Evolutionary conservation across 2,329 filamentous ascomycete species (phyloP), one percentile per base, ranked within the genome.

Genomic region (Emydomyces testavorans): DNA sequence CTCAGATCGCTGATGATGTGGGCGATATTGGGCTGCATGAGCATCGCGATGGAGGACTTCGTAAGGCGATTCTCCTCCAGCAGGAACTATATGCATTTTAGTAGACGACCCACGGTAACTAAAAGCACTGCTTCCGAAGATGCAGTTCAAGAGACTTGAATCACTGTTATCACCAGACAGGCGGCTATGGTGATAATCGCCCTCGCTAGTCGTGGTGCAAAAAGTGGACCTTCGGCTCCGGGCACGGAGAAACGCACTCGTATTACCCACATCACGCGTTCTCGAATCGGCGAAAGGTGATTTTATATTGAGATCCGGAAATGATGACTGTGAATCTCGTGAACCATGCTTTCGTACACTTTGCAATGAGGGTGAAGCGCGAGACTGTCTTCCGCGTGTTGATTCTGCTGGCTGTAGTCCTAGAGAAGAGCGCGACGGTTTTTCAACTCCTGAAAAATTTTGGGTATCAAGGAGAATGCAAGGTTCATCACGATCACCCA

Each of bases 51-150:
- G 50, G 29, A 52, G 54, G 15, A 51, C 40, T 21, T 58, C 56
- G 57, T 4, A 56, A 45, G 56, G 56, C 4, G 59, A 50, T 21
- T 66, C 63, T 35, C 62, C 61, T 52, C 69, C 65, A 2, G 65
- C 61, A 18, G 69, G 68, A 52, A 78, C 68, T 46, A 78, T 73
- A 57, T 79, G 76, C 58, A 79, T 71, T 58, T 79, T 79, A 37
- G 76, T 79, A 20, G 74, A 77, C 6, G 75, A 73, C n/a, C 74
- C 74, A 34, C 72, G 66, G 56, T 78, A 77, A 52, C 71, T 74
- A 58, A 77, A 74, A 32, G 73, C 71, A 46, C 72, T 72, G 52
- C 75, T 77, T 23, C 76, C 77, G 57, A 79, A 79, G 58, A 79
- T 79, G 60, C 76, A 79, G 52, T 77, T 76, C 49, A 79, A 55